Conservation (phyloP, 164 flowering plant species). For the Vitis rupestris region DNA sequence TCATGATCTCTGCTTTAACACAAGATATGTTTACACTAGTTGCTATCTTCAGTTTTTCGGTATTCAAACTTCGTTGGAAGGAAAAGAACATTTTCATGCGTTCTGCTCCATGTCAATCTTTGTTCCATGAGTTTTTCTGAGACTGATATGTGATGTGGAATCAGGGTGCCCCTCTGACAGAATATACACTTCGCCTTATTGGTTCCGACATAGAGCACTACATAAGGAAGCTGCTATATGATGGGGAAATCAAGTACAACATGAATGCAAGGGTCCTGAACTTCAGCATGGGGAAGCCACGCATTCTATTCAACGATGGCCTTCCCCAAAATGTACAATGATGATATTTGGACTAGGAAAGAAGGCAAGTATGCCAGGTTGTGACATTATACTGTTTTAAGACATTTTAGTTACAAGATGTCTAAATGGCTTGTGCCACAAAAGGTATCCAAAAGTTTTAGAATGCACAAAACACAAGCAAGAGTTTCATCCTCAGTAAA, state of each 20-base stretch:
- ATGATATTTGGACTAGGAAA: not conserved
- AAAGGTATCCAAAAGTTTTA: not conserved
- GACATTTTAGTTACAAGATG: not conserved
- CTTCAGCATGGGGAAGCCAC: constrained; percentile 96
- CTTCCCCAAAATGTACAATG: constrained; percentile 37
- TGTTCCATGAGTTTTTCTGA: too few relatives aligned
- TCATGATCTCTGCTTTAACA: too few relatives aligned
- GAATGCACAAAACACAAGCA: not conserved
- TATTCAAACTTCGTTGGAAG: too few relatives aligned
- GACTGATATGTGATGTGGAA: not conserved
- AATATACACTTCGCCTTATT: constrained; percentile 70
- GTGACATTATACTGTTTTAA: not conserved
- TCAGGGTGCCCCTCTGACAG: constrained; percentile 87
- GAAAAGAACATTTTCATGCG: too few relatives aligned
- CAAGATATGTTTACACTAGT: too few relatives aligned
- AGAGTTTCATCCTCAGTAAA: not conserved
- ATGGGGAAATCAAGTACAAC: constrained; percentile 88
- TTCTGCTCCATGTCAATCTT: too few relatives aligned
- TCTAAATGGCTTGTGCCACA: not conserved
- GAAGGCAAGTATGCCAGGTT: not conserved
- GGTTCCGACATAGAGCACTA: constrained; percentile 88
- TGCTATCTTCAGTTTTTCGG: too few relatives aligned
- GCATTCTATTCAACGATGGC: constrained; percentile 44
- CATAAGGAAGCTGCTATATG: constrained; percentile 76
- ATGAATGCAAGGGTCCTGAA: constrained; percentile 81